Evolutionary conservation across 2,329 filamentous ascomycete genomes (phyloP), one percentile per base, ranked within the genome.

Genomic region (Ceratocystis lukuohia): DNA sequence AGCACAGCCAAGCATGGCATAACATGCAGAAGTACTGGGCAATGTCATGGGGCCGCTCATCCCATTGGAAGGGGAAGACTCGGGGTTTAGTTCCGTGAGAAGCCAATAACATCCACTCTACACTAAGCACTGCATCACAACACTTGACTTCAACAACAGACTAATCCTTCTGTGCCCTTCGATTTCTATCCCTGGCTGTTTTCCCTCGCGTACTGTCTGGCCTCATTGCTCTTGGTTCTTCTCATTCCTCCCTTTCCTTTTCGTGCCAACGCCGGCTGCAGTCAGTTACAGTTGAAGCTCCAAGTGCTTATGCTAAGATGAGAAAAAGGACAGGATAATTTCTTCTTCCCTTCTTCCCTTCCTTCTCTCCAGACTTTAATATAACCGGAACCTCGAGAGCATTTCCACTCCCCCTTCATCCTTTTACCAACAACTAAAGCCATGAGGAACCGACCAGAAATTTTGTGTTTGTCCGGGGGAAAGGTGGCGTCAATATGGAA

Each of bases 61-160:
- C 22, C 22, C 48, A 53, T 17, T 53, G 22, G 53, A 20, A 22
- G 56, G 33, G 56, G 17, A n/a, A 59, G 15, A 30, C 25, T 30
- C 56, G 56, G 56, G 56, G 56, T 20, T 59, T 37, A 59, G 56
- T 59, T 59, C 56, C 28, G 56, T 37, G 56, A 59, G 20, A 59
- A n/a, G 25, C 56, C 56, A 59, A n/a, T 20, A 25, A 53, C 48
- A 53, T 53, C 3, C 37, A 15, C 37, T 41, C 37, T 41, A 41
- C 10, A 41, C 37, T 41, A 4, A 41, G 37, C 37, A 41, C 37
- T 41, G 37, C 37, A 41, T 41, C 37, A 15, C 37, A 41, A 41
- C 37, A 41, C 37, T 41, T 15, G 37, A 41, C 37, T 41, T 41
- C 37, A 41, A 15, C 37, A 53, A 12, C 48, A 28, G 48, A 33